Evolutionary conservation across 2,329 filamentous ascomycete species (phyloP), one percentile per base, ranked within the genome.

Genomic region (Saccharata proteae): DNA sequence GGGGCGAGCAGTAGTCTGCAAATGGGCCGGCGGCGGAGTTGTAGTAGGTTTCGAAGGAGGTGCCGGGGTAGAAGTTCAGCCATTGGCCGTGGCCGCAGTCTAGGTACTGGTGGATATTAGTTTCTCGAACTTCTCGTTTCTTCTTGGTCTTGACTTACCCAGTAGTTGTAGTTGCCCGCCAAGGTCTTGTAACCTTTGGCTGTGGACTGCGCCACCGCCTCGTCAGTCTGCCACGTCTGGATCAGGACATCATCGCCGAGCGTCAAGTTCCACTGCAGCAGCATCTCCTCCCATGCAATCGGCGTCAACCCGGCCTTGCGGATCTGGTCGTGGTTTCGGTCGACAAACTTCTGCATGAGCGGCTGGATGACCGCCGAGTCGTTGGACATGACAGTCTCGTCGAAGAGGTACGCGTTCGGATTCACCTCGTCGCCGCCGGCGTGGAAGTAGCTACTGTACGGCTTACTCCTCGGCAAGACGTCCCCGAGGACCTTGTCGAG

Each of bases 401-500:
- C 84, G 8, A 88, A 67, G 23, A 62, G 62, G 47, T 83, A 86
- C 31, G 77, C 71, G 3, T 52, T 57, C 21, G 65, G 62, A 10
- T 90, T 88, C 38, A 92, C 74, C 60, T 93, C 85, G 46, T 93
- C 85, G 33, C 85, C 85, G 26, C 85, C 85, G 1, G 80, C 80
- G 58, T 93, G 84, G 62, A 88, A 92, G 58, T 88, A 73, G 5
- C 72, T 60, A 3, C 77, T 67, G 6, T 35, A 30, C 18, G 28
- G 23, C 28, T 63, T 58, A 8, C 85, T 54, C 16, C 82, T 68
- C 10, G 84, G 83, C 32, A 92, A 60, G 15, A 93, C 49, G 48
- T 93, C 85, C n/a, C 66, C 65, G 43, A 84, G 78, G 10, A 93
- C 57, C 21, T 56, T 77, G 35, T 79, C 69, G 8, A 93, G 54